phyloP scores from a whole-genome alignment of 2,329 filamentous ascomycete genomes.

The Paecilomyces variotii region DNA sequence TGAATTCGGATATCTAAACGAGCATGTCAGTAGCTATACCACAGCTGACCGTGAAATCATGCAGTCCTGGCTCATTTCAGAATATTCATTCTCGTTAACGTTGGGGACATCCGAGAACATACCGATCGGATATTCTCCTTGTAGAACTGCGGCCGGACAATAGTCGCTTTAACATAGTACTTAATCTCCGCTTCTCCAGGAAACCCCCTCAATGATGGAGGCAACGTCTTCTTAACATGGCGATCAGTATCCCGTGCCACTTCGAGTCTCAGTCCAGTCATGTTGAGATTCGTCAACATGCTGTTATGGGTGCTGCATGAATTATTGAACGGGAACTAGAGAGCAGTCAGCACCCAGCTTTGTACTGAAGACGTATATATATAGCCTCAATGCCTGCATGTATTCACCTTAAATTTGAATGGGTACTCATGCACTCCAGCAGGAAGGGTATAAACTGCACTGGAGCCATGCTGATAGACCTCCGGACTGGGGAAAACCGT shows the following conservation, averaged over 20 bases:
- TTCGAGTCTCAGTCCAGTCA: conserved; percentile 38
- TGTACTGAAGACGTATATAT: background rate
- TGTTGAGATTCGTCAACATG: conserved; percentile 39
- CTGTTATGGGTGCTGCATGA: conserved; percentile 38
- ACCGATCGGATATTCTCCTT: conserved; percentile 73
- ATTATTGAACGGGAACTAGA: conserved; percentile 44
- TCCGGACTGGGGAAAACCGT: conserved; percentile 40
- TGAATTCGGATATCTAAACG: conserved; percentile 52
- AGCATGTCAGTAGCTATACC: conserved; percentile 10
- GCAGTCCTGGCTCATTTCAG: background rate
- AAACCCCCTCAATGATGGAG: conserved; percentile 81
- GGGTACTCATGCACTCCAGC: conserved; percentile 42
- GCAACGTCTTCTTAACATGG: conserved; percentile 79
- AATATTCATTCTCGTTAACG: background rate
- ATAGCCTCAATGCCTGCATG: background rate
- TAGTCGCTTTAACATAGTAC: conserved; percentile 93
- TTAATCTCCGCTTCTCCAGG: conserved; percentile 80
- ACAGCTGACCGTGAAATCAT: background rate
- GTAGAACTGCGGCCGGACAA: conserved; percentile 79
- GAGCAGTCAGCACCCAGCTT: background rate
- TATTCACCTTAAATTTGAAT: conserved; percentile 40
- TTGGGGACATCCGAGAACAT: conserved; percentile 10
- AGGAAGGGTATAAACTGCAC: conserved; percentile 36
- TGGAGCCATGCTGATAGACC: conserved; percentile 27
- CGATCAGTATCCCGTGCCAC: conserved; percentile 37